Evolutionary conservation across 352 stramenopile species (phyloP).

Genomic region (Thalassiosira oceanica): DNA sequence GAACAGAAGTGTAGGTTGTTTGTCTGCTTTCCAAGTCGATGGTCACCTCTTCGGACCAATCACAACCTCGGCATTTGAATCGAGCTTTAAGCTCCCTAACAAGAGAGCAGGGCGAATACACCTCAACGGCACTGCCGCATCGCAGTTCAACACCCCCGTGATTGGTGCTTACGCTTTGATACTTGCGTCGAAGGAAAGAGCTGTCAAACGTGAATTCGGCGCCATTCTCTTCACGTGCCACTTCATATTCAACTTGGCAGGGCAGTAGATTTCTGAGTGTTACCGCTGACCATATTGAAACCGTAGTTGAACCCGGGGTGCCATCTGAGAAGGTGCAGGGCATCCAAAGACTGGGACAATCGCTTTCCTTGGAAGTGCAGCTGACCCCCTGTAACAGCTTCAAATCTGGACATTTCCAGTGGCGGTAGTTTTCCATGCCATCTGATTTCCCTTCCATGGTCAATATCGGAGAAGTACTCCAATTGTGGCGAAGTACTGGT

Average conservation of each 20-base stretch:
- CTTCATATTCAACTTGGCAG: conserved; percentile 57
- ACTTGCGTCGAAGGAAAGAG: too few relatives aligned
- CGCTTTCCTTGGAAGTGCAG: too few relatives aligned
- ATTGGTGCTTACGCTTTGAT: conserved; percentile 4
- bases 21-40: conserved; percentile 13
- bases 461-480: conserved; percentile 28
- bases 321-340: too few relatives aligned
- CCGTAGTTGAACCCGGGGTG: conserved; percentile 18
- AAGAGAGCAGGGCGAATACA: conserved; percentile 42
- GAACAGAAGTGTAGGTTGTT: too few relatives aligned
- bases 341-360: too few relatives aligned
- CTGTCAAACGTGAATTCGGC: conserved; percentile 27
- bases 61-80: conserved; percentile 28
- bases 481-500: too few relatives aligned
- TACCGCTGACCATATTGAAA: conserved; percentile 56
- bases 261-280: conserved; percentile 68
- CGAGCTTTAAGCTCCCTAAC: conserved; percentile 17
- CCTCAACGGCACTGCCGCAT: conserved; percentile 51
- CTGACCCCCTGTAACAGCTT: too few relatives aligned
- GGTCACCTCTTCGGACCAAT: conserved; percentile 35
- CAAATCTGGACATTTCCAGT: too few relatives aligned
- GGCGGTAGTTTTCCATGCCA: too few relatives aligned
- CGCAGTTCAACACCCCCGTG: not conserved
- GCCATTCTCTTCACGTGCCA: conserved; percentile 22
- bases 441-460: not conserved